Conservation (phyloP, 768 basidiomycete species). For the Auricularia sp. region DNA sequence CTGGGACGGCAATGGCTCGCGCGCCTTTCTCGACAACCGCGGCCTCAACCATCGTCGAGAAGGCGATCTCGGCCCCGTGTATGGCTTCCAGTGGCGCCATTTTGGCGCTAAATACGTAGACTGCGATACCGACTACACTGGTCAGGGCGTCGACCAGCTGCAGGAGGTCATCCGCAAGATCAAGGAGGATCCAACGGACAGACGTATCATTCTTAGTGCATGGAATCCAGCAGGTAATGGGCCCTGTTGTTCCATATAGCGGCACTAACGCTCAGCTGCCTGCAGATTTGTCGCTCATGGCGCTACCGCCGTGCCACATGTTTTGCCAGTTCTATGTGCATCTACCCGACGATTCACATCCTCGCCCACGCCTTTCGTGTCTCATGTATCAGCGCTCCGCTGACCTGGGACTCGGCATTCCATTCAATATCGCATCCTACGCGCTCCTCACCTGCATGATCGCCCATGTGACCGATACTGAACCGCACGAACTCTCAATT, state of each 20-base stretch:
- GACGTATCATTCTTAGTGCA: constrained; percentile 88
- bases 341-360: constrained; percentile 49
- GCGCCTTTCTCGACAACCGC: constrained; percentile 73
- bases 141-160: constrained; percentile 88
- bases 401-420: constrained; percentile 92
- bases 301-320: constrained; percentile 96
- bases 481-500: constrained; percentile 82
- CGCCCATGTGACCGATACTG: constrained; percentile 80
- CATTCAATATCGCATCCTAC: constrained; percentile 99
- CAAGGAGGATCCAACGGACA: constrained; percentile 84
- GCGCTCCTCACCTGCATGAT: constrained; percentile 96
- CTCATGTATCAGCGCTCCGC: constrained; percentile 98
- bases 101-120: constrained; percentile 79
- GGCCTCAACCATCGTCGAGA: constrained; percentile 78
- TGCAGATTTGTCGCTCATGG: constrained; percentile 86
- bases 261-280: neutral
- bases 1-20: constrained; percentile 95
- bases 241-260: constrained; percentile 16
- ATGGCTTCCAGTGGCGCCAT: constrained; percentile 95
- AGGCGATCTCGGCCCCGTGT: constrained; percentile 93
- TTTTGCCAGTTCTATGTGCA: constrained; percentile 99
- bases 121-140: constrained; percentile 65
- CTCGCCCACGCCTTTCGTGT: constrained; percentile 75
- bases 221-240: constrained; percentile 91
- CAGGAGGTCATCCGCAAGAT: constrained; percentile 85